Conservation (phyloP, 495 filamentous ascomycete species). For the Opeltia flavorubescens region DNA sequence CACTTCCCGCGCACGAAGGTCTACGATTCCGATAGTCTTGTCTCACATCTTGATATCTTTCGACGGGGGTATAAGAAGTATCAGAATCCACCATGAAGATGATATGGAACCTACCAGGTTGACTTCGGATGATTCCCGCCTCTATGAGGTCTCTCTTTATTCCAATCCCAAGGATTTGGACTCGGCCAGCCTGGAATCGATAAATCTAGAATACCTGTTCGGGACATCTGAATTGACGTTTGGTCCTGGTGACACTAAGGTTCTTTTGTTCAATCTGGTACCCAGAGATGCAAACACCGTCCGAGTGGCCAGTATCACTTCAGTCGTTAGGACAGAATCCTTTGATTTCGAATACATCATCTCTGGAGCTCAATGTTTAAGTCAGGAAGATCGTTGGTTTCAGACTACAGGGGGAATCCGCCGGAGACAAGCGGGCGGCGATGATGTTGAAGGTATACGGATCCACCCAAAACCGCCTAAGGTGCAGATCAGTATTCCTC, state of each 20-base stretch:
- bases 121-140: background rate
- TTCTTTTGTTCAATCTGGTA: slow-evolving; percentile 56
- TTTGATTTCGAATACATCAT: slow-evolving; percentile 58
- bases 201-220: slow-evolving; percentile 19
- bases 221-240: slow-evolving; percentile 56
- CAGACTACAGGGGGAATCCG: slow-evolving; percentile 25
- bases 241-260: slow-evolving; percentile 48
- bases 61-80: slow-evolving; percentile 50
- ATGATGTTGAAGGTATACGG: slow-evolving; percentile 31
- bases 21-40: slow-evolving; percentile 49
- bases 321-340: slow-evolving; percentile 44
- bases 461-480: slow-evolving; percentile 87
- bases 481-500: slow-evolving; percentile 54
- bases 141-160: background rate
- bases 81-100: slow-evolving; percentile 32
- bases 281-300: slow-evolving; percentile 72
- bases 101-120: slow-evolving; percentile 5
- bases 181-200: background rate
- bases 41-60: slow-evolving; percentile 51
- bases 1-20: slow-evolving; percentile 49
- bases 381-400: slow-evolving; percentile 40
- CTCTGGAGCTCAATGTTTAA: slow-evolving; percentile 29
- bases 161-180: background rate
- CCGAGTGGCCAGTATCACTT: slow-evolving; percentile 45
- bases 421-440: slow-evolving; percentile 26